phyloP scores from a whole-genome alignment of 148 eudicot genomes.

The Heliamphora exappendiculata region DNA sequence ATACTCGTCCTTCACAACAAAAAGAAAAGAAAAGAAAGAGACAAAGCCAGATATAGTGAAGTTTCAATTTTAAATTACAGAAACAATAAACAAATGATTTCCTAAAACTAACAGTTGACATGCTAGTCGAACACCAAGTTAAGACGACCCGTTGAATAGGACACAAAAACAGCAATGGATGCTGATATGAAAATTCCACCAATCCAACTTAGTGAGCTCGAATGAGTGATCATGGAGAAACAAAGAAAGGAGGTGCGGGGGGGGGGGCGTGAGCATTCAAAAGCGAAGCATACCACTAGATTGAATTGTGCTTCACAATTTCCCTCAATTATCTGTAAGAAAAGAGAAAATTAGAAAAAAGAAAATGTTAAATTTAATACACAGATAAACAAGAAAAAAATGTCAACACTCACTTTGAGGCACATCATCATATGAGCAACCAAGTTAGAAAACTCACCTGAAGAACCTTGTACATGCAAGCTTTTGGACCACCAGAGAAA shows the following conservation, averaged over 20 bases:
- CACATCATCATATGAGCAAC: no score
- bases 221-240: not conserved
- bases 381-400: not conserved
- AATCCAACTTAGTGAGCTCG: no score
- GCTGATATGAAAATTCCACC: not conserved
- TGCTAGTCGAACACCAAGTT: not conserved
- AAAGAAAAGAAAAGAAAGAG: not conserved
- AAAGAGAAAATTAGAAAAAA: constrained; percentile 7
- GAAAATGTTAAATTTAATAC: not conserved
- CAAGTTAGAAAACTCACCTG: constrained; percentile 65
- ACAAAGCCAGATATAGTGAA: not conserved
- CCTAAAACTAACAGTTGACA: not conserved
- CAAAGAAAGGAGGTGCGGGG: not conserved
- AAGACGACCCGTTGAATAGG: not conserved
- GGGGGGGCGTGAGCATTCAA: not conserved
- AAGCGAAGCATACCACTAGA: constrained; percentile 13
- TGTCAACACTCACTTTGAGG: not conserved
- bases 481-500: constrained; percentile 94
- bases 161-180: not conserved
- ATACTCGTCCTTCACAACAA: constrained; percentile 47
- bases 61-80: not conserved
- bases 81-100: not conserved
- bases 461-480: constrained; percentile 90
- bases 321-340: constrained; percentile 63
- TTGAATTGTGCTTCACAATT: constrained; percentile 33